Conservation (phyloP, 1,284 basidiomycete species). For the Pisolithus thermaeus region DNA sequence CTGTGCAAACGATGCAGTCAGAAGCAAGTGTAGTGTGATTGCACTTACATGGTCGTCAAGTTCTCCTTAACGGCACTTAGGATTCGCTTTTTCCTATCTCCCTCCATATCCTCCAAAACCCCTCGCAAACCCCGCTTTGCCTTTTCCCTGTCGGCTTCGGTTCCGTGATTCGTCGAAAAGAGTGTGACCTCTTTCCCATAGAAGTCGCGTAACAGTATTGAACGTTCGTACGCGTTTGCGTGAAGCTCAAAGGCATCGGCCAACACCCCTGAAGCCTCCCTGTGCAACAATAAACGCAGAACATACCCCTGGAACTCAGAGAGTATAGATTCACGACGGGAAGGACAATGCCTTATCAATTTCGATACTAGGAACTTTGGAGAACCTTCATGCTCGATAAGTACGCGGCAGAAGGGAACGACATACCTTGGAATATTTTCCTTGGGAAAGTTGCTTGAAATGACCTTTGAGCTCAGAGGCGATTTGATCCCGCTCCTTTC, state of each 20-base stretch:
- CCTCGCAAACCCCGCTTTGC: conserved; percentile 62
- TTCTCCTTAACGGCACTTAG: conserved; percentile 67
- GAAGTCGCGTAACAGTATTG: conserved; percentile 76
- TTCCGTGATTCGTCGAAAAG: conserved; percentile 56
- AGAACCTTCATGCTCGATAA: not conserved
- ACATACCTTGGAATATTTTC: conserved; percentile 81
- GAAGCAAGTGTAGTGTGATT: not conserved
- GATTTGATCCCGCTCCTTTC: conserved; percentile 72
- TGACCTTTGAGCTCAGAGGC: conserved; percentile 77
- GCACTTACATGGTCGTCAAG: conserved; percentile 66
- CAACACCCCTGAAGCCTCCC: conserved; percentile 75
- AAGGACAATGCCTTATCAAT: conserved; percentile 72
- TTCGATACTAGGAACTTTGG: conserved; percentile 78
- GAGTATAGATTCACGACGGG: conserved; percentile 68
- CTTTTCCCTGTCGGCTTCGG: conserved; percentile 53
- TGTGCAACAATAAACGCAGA: conserved; percentile 70
- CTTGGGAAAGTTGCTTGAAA: conserved; percentile 73
- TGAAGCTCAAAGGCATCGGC: conserved; percentile 86
- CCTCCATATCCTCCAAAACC: conserved; percentile 58
- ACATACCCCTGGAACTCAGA: conserved; percentile 72
- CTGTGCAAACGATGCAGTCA: conserved; percentile 33
- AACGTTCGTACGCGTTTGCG: conserved; percentile 76
- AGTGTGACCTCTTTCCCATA: conserved; percentile 82
- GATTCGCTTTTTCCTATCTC: conserved; percentile 61
- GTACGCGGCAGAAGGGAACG: not conserved